phyloP scores from a whole-genome alignment of 2,329 filamentous ascomycete genomes.

The Chrysoporthe cubensis region DNA sequence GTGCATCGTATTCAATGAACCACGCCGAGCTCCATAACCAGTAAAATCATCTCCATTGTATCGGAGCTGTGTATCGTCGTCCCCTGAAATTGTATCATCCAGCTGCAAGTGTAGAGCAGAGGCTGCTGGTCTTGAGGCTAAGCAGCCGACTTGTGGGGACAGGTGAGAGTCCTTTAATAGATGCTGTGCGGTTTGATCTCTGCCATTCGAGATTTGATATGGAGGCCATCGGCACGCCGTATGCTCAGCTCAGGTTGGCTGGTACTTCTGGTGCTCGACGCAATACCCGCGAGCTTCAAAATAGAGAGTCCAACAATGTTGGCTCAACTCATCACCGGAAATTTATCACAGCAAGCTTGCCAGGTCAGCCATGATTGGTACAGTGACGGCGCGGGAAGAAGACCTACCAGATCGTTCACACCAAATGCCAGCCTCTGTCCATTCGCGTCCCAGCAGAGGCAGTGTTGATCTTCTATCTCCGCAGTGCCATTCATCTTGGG shows the following conservation, averaged over 20 bases:
- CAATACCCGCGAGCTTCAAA: too few relatives aligned
- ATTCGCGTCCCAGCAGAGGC: conserved; percentile 64
- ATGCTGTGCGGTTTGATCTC: background rate
- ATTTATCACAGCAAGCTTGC: conserved; percentile 38
- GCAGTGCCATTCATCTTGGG: conserved; percentile 51
- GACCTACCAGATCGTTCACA: conserved; percentile 63
- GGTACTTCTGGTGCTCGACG: background rate
- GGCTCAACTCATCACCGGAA: conserved; percentile 32
- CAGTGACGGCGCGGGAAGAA: background rate
- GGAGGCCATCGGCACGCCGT: background rate
- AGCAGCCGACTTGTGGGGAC: background rate
- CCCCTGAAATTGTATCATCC: background rate
- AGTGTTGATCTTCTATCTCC: conserved; percentile 65
- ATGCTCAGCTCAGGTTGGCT: background rate
- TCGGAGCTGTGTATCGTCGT: background rate
- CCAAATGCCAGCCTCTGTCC: conserved; percentile 67
- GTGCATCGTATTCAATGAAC: background rate
- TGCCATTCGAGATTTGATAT: background rate
- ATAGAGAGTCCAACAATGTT: background rate
- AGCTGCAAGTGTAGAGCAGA: background rate
- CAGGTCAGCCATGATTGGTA: conserved; percentile 27
- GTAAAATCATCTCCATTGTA: background rate
- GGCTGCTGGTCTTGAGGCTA: too few relatives aligned
- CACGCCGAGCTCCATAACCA: background rate
- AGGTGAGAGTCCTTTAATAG: background rate